Evolutionary conservation across 1,139 yeast species (phyloP).

Genomic region (Debaryomyces fabryi): DNA sequence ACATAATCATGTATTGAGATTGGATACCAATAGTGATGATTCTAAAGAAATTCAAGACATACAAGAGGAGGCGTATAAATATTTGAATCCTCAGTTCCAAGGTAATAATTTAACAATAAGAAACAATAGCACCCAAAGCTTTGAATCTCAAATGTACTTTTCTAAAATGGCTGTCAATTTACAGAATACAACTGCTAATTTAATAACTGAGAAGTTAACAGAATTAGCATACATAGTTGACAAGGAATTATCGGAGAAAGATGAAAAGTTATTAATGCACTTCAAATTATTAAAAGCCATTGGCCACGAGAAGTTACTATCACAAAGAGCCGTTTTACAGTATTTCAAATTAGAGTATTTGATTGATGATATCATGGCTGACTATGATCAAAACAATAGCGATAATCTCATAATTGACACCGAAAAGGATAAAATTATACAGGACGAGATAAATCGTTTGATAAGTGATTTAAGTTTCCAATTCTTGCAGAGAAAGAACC

Average conservation of each 20-base stretch:
- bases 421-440: constrained; percentile 38
- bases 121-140: constrained; percentile 30
- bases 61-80: constrained; percentile 11
- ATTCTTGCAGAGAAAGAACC: constrained; percentile 36
- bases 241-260: constrained; percentile 43
- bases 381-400: constrained; percentile 14
- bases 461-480: constrained; percentile 46
- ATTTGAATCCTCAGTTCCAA: not conserved
- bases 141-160: constrained; percentile 42
- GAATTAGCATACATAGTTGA: constrained; percentile 45
- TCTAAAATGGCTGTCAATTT: constrained; percentile 42
- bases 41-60: constrained; percentile 8
- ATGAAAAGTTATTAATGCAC: constrained; percentile 34
- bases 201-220: constrained; percentile 43
- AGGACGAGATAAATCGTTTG: constrained; percentile 46
- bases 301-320: constrained; percentile 32
- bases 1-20: constrained; percentile 33
- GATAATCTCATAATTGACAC: constrained; percentile 22
- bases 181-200: constrained; percentile 37
- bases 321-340: constrained; percentile 38
- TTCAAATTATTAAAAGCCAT: constrained; percentile 31
- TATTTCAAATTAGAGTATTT: constrained; percentile 44
- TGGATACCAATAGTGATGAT: constrained; percentile 20
- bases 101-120: constrained; percentile 12
- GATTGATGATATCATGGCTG: constrained; percentile 24